These are phyloP conservation scores for Scutellaria minor DNA, from an alignment of 257 asterid species.

Conservation along the genomic window DNA sequence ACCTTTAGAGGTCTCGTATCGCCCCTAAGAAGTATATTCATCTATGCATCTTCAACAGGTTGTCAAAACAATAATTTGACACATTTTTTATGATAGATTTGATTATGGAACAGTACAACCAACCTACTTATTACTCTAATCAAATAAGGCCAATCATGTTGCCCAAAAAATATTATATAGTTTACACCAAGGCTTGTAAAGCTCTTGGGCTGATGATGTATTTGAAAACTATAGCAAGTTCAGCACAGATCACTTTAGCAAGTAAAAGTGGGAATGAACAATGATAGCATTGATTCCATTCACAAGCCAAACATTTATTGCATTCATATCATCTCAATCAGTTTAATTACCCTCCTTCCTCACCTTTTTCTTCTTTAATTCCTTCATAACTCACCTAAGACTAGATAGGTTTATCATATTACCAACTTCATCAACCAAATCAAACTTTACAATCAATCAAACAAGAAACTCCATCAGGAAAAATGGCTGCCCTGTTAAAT, in stretches of 20 bases:
- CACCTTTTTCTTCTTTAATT: neutral
- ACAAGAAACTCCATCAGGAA: conserved; percentile 2
- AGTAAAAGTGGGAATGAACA: neutral
- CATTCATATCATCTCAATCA: neutral
- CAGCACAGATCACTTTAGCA: neutral
- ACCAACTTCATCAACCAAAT: conserved; percentile 8
- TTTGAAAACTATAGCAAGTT: conserved; percentile 2
- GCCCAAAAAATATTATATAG: too few relatives aligned
- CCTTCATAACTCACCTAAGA: neutral
- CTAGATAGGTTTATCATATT: conserved; percentile 13
- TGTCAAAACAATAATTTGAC: conserved; percentile 10
- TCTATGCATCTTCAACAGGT: neutral
- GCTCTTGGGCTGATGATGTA: neutral
- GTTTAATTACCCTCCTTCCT: neutral
- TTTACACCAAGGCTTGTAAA: neutral
- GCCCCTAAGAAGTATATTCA: neutral
- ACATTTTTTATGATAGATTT: neutral
- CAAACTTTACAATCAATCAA: neutral
- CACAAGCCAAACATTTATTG: neutral
- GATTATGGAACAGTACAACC: too few relatives aligned
- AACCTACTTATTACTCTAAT: neutral
- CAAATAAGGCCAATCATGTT: too few relatives aligned
- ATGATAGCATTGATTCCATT: conserved; percentile 7
- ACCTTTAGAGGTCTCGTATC: neutral
- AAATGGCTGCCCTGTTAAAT: neutral